phyloP scores from a whole-genome alignment of 148 eudicot genomes.

The Linanthus parryae region DNA sequence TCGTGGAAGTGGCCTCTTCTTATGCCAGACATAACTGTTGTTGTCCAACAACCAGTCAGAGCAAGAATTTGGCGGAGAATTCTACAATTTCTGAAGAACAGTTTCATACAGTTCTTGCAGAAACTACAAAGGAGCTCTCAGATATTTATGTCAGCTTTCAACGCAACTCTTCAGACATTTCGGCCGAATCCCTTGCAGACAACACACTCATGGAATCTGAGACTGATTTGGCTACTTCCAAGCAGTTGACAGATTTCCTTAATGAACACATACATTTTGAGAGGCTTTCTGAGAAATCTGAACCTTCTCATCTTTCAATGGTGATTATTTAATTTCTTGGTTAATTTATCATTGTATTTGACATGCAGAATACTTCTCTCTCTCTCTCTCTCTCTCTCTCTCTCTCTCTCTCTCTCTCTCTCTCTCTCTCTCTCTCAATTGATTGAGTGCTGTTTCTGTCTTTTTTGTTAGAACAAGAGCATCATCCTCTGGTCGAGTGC shows the following conservation, averaged over 20 bases:
- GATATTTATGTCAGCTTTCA: slow-evolving; percentile 34
- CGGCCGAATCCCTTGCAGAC: slow-evolving; percentile 39
- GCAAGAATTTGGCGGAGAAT: slow-evolving; percentile 29
- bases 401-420: neutral
- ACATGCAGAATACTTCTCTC: too few species aligned
- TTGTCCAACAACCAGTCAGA: slow-evolving; percentile 27
- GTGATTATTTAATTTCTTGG: slow-evolving; percentile 28
- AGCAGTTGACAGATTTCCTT: slow-evolving; percentile 59
- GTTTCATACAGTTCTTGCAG: slow-evolving; percentile 34
- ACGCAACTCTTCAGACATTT: slow-evolving; percentile 25
- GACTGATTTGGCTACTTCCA: slow-evolving; percentile 46
- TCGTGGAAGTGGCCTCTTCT: slow-evolving; percentile 56
- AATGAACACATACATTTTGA: slow-evolving; percentile 37
- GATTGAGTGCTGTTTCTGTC: slow-evolving; percentile 4
- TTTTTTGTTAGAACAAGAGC: slow-evolving; percentile 50
- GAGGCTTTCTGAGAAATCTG: slow-evolving; percentile 22
- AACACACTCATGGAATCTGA: slow-evolving; percentile 55
- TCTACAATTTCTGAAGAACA: slow-evolving; percentile 23
- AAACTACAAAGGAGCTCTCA: slow-evolving; percentile 51
- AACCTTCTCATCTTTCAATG: slow-evolving; percentile 52
- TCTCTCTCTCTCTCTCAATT: neutral
- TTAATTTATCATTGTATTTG: too few species aligned
- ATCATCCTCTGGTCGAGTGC: slow-evolving; percentile 69
- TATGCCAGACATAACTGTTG: slow-evolving; percentile 43
- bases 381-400: neutral